Evolutionary conservation across 257 asterid genomes (phyloP), one percentile per base, ranked within the genome.

Genomic region (Marsdenia floribunda): DNA sequence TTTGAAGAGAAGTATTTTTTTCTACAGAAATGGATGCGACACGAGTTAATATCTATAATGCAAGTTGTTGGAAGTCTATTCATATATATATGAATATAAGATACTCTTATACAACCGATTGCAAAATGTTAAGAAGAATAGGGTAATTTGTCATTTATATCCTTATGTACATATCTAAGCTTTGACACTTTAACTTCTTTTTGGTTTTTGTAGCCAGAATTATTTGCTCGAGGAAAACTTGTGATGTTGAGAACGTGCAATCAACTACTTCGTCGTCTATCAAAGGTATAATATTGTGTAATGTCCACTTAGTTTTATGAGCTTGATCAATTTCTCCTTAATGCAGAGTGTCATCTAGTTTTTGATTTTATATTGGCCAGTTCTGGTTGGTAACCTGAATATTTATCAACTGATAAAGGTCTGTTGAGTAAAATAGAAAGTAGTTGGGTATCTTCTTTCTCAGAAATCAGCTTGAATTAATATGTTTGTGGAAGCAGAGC

Each of bases 211-310:
- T 81, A 94, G 99, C 97, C 99, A 80, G 99, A 92, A 82, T 94
- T 94, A 78, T 94, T 92, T 76, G 89, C 99, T 68, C 88, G 99
- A 86, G 99, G 99, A 82, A 94, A 94, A 86, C 99, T 94, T 87
- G 99, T 94, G 73, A 94, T 94, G 99, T 85, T 94, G 77, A 89
- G 99, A 76, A 94, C 99, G 61, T 94, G 99, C 84, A 94, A 94
- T 84, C 99, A 94, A 81, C 93, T 94, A 77, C 99, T 94, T 84
- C 99, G 99, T 24, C 98, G 99, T 68, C 83, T 94, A 69, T 94
- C 99, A 79, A 94, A 94, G 99, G 98, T 92, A 84, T 47, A 71
- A 42, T 35, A 44, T 67, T 55, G 53, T 81, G 40, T 76, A 68
- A 60, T 63, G 78, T 76, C n/a, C 12, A 33, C 29, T 55, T 49